phyloP scores from a whole-genome alignment of 495 filamentous ascomycete genomes.

The Hyaloscypha bicolor region DNA sequence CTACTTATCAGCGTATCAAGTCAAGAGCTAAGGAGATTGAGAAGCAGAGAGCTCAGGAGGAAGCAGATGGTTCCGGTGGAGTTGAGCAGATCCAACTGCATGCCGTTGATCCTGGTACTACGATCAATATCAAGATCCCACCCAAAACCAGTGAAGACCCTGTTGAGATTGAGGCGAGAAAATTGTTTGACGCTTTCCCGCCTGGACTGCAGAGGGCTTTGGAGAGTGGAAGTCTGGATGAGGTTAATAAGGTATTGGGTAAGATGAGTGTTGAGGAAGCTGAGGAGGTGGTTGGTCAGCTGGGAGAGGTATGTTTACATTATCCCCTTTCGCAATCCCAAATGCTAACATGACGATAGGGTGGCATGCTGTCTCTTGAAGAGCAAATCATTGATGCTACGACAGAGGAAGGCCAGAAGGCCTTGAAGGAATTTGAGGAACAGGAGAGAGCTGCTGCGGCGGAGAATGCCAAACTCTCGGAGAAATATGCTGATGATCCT shows the following conservation, averaged over 20 bases:
- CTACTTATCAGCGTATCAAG: constrained; percentile 81
- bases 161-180: constrained; percentile 63
- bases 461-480: constrained; percentile 43
- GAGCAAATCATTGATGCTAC: constrained; percentile 94
- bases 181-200: constrained; percentile 82
- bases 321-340: not conserved
- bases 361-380: constrained; percentile 90
- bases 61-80: constrained; percentile 58
- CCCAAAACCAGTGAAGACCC: constrained; percentile 66
- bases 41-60: constrained; percentile 64
- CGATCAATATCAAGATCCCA: constrained; percentile 85
- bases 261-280: constrained; percentile 93
- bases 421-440: constrained; percentile 77
- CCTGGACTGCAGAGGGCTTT: constrained; percentile 79
- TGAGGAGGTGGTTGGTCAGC: constrained; percentile 81
- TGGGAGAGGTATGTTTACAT: constrained; percentile 65
- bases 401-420: constrained; percentile 83
- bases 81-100: constrained; percentile 99
- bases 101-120: constrained; percentile 90
- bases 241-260: constrained; percentile 94
- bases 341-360: constrained; percentile 40
- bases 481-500: constrained; percentile 35
- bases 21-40: constrained; percentile 76
- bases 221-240: constrained; percentile 81
- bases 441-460: constrained; percentile 24